phyloP scores from a whole-genome alignment of 2,329 filamentous ascomycete genomes.

The Sporothrix inflata region DNA sequence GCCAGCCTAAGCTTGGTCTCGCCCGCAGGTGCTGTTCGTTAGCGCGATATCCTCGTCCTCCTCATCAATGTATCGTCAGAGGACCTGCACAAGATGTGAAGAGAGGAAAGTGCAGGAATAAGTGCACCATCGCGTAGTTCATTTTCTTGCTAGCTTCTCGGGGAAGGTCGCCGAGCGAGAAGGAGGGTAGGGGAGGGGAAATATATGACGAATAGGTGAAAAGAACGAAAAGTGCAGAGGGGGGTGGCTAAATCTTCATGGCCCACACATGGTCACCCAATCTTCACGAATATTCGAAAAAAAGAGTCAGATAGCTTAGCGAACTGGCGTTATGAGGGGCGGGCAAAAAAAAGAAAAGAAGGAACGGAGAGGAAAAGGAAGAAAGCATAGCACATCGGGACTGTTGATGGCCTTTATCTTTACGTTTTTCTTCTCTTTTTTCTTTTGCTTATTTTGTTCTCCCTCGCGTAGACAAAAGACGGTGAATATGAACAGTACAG shows the following conservation, averaged over 20 bases:
- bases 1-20: neutral
- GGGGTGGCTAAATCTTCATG: too few relatives aligned
- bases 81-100: too few relatives aligned
- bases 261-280: too few relatives aligned
- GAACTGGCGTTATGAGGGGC: too few relatives aligned
- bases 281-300: neutral
- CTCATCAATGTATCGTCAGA: neutral
- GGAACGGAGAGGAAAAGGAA: too few relatives aligned
- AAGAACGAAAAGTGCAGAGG: too few relatives aligned
- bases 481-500: neutral
- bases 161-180: neutral
- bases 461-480: neutral
- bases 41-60: neutral
- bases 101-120: too few relatives aligned
- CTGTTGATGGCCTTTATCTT: neutral
- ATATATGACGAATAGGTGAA: neutral
- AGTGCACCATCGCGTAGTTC: neutral
- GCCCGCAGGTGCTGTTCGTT: neutral
- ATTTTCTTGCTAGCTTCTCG: neutral
- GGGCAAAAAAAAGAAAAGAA: too few relatives aligned
- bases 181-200: constrained; percentile 2
- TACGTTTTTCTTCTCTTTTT: neutral
- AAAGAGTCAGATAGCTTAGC: too few relatives aligned
- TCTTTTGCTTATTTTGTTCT: neutral
- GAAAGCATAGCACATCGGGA: too few relatives aligned